phyloP scores from a whole-genome alignment of 495 filamentous ascomycete genomes.

The Neurospora pannonica region DNA sequence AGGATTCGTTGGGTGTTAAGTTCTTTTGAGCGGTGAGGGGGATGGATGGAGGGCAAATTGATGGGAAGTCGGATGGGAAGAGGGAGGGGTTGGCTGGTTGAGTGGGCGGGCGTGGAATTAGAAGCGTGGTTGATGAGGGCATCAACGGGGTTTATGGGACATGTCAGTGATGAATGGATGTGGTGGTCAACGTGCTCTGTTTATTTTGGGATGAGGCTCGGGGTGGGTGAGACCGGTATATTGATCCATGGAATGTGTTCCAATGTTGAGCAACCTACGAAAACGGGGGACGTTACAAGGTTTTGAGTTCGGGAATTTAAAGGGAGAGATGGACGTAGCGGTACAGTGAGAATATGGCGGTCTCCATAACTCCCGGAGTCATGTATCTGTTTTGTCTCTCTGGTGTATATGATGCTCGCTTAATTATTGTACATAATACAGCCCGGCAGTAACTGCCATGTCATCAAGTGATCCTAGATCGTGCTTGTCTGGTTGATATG shows the following conservation, averaged over 20 bases:
- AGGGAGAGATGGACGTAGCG: not conserved
- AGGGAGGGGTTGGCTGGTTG: not conserved
- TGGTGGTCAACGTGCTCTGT: not conserved
- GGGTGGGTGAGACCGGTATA: too few relatives aligned
- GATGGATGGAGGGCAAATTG: not conserved
- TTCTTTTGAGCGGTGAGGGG: slow-evolving; percentile 55
- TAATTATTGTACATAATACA: not conserved
- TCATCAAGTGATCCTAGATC: not conserved
- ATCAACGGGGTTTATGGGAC: not conserved
- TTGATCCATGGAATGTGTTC: not conserved
- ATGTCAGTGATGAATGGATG: not conserved
- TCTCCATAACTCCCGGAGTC: not conserved
- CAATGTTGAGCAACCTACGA: too few relatives aligned
- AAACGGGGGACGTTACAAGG: too few relatives aligned
- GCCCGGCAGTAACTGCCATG: not conserved
- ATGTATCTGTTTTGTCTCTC: not conserved
- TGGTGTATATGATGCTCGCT: not conserved
- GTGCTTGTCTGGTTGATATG: not conserved
- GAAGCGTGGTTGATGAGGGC: not conserved
- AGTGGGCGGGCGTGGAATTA: not conserved
- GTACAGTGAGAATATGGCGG: too few relatives aligned
- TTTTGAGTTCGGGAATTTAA: not conserved
- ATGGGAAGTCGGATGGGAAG: too few relatives aligned
- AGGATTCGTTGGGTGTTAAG: slow-evolving; percentile 84
- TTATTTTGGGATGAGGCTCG: too few relatives aligned